These are phyloP conservation scores for Taphrina wiesneri DNA, from an alignment of 1,139 yeast species.

Conservation along the genomic window DNA sequence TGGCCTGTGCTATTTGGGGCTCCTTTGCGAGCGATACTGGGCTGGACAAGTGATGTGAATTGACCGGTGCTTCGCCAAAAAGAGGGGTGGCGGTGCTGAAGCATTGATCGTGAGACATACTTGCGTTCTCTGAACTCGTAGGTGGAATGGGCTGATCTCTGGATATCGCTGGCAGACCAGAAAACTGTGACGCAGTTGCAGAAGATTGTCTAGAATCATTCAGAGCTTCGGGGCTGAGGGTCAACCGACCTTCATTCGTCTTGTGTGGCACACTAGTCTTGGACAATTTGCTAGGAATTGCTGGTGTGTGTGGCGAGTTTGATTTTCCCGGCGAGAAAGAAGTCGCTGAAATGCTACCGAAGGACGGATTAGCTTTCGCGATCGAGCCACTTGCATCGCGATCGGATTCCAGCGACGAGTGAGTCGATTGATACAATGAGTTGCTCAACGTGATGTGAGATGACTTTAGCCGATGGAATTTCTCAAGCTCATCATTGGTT, in stretches of 20 bases:
- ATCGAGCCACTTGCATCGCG: background rate
- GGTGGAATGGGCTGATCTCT: background rate
- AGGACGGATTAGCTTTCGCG: constrained; percentile 43
- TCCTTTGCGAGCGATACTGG: background rate
- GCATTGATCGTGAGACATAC: background rate
- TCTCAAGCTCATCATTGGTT: constrained; percentile 46
- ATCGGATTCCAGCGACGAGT: constrained; percentile 30
- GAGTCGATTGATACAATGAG: constrained; percentile 32
- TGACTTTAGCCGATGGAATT: constrained; percentile 53
- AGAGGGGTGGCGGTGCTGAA: background rate
- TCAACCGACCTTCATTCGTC: background rate
- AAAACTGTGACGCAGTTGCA: background rate
- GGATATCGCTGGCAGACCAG: background rate
- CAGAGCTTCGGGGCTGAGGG: background rate
- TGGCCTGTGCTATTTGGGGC: background rate
- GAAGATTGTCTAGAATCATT: background rate
- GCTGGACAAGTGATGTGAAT: background rate
- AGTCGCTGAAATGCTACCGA: constrained; percentile 43
- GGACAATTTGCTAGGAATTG: constrained; percentile 46
- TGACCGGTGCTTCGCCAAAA: background rate
- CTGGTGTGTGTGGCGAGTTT: constrained; percentile 43
- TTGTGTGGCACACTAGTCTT: constrained; percentile 40
- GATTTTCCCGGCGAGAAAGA: constrained; percentile 34
- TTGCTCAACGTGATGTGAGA: constrained; percentile 52
- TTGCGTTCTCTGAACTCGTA: background rate